Base-by-base conservation (phyloP, 1,284 basidiomycete genomes). In the Tilletia setariae region DNA sequence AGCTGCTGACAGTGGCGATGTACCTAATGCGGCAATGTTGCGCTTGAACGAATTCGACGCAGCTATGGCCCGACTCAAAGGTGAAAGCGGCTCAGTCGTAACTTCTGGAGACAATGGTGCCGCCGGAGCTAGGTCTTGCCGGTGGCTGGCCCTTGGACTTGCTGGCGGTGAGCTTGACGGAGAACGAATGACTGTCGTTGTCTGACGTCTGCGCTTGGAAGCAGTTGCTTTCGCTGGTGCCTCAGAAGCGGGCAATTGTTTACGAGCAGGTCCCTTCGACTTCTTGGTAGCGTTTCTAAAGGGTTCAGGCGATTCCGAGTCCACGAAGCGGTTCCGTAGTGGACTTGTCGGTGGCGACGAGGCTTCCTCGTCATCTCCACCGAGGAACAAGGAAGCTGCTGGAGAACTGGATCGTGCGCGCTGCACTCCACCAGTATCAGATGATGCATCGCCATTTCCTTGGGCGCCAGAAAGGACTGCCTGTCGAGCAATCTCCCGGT, bases 401-500 rank as follows among this genome's bases (percentile, higher is more conserved):
- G 35, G 35, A 40, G 35, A 40, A 40, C 4, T 40, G 6, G 35
- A 40, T 40, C 35, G 35, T 11, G 35, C 35, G 6, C 35, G 35
- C 35, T 11, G 35, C 4, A 40, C 35, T 4, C 35, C 35, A 40
- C 35, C 35, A 4, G 35, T 40, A 4, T 40, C 35, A 40, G 35
- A 43, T 4, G 62, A 25, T 6, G 2, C 9, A 16, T 46, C 43
- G 62, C 40, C 61, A 13, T 21, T 42, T 19, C n/a, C 62, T 8
- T 63, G n/a, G 35, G 35, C 35, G 11, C 35, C 35, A 40, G 35
- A 40, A 4, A 40, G 11, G 4, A 11, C 35, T 19, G 62, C 62
- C 43, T 23, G 19, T 44, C 30, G 56, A 16, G 56, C 62, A 25
- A 63, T 43, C 7, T 35, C 62, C 44, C 35, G n/a, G 62, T 63